Base-by-base conservation (phyloP, 2,329 filamentous ascomycete species). In the Colletotrichum spaethianum region DNA sequence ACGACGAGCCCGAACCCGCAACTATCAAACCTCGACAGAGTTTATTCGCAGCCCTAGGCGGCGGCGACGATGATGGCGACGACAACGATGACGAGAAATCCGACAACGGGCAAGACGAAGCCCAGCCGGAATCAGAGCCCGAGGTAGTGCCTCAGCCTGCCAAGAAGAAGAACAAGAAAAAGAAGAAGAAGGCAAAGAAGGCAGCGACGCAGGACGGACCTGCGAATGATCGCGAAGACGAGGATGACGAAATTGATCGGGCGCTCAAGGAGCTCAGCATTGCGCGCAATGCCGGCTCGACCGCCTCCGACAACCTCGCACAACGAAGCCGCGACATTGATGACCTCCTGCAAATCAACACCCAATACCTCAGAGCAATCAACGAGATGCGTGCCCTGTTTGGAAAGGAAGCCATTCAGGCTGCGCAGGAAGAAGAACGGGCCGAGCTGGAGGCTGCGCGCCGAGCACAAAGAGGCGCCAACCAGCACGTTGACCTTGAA, bases 311-410 rank as follows among this genome's bases (percentile, higher is more conserved):
- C 23, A 64, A 67, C 44, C 48, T 26, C 48, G 50, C 52, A 73
- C 38, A 50, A 72, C 52, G 63, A 68, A 57, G 69, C 74, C 20
- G 52, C 72, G 36, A 60, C 67, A 26, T 63, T 52, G 84, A 83
- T 68, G 77, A 82, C 38, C 82, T 89, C 8, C 80, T 90, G 2
- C 80, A 82, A 38, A 85, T 89, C 76, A 88, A 88, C 75, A 89
- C 92, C 0, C 89, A 93, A 75, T 90, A 95, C 76, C 88, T 99
- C 14, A 95, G 96, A 79, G 94, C 94, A 9, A 87, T 92, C 44
- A 97, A 98, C 78, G 96, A 99, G 84, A 98, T 99, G 94, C 92
- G 88, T 62, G 85, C 83, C 38, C 80, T 91, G 2, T 91, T 88
- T 80, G 89, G 86, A 8, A 85, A 83, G 75, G 90, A 86, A 67